Evolutionary conservation across 108 stramenopile species (phyloP).

Genomic region (Epipyxis sp.): DNA sequence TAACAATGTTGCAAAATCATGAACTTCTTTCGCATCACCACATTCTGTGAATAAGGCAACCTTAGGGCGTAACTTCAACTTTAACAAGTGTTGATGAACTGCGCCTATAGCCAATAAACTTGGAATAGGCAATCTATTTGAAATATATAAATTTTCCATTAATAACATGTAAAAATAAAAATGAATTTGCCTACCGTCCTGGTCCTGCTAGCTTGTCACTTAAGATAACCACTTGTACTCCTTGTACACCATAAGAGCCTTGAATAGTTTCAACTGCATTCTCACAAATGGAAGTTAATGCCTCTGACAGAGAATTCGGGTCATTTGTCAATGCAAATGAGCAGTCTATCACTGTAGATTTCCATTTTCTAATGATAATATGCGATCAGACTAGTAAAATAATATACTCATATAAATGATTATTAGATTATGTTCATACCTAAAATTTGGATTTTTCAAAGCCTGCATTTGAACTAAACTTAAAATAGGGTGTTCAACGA

Average conservation of each 20-base stretch:
- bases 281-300: background rate
- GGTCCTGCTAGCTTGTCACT: background rate
- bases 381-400: background rate
- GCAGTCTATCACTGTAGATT: constrained; percentile 73
- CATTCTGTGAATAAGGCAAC: constrained; percentile 87
- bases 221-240: background rate
- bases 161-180: too few species aligned
- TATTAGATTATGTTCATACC: constrained; percentile 34
- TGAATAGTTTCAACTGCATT: background rate
- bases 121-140: background rate
- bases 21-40: constrained; percentile 92
- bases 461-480: constrained; percentile 86
- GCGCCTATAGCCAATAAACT: background rate
- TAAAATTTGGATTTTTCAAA: constrained; percentile 73
- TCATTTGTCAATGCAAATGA: constrained; percentile 59
- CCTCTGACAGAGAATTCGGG: background rate
- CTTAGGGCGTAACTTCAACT: constrained; percentile 85
- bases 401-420: background rate
- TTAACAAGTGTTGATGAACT: constrained; percentile 66
- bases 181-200: too few species aligned
- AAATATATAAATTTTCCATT: too few species aligned
- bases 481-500: constrained; percentile 81
- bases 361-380: constrained; percentile 39
- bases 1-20: constrained; percentile 81
- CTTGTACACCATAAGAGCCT: background rate